A percentile compares a stretch with the other conserved stretches of the same genome.
phyloP scores from a whole-genome alignment of 179 eudicot genomes.

The Patellifolia procumbens region DNA sequence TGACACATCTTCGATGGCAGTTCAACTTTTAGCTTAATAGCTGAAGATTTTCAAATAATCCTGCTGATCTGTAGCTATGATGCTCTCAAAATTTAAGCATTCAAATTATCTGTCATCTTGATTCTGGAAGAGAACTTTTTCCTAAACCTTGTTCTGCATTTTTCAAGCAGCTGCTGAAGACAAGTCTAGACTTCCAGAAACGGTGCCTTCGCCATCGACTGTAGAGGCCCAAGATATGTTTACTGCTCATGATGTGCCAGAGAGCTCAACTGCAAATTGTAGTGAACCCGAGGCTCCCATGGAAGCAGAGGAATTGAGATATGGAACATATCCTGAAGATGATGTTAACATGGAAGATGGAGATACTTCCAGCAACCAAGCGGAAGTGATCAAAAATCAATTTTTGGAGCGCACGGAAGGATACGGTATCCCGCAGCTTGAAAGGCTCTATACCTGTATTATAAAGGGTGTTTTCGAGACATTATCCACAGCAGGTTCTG shows the following conservation, averaged over 20 bases:
- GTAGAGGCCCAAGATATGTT: slow-evolving; percentile 51
- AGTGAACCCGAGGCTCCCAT: slow-evolving; percentile 31
- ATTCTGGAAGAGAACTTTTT: too few species aligned
- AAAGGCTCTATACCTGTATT: slow-evolving; percentile 75
- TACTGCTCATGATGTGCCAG: slow-evolving; percentile 32
- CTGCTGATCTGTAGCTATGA: too few species aligned
- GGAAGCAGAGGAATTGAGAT: slow-evolving; percentile 25
- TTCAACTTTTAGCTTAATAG: not conserved
- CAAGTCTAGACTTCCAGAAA: slow-evolving; percentile 27
- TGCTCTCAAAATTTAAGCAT: too few species aligned
- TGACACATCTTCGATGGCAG: not conserved
- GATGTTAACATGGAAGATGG: slow-evolving; percentile 61
- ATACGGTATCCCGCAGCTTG: slow-evolving; percentile 83
- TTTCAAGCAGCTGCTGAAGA: slow-evolving; percentile 42
- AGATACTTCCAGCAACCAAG: slow-evolving; percentile 42
- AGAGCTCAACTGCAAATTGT: slow-evolving; percentile 33
- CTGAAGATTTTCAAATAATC: too few species aligned
- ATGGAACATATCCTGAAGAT: slow-evolving; percentile 32
- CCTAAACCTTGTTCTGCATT: not conserved
- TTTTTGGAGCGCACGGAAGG: slow-evolving; percentile 57
- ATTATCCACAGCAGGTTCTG: slow-evolving; percentile 40
- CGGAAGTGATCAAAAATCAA: slow-evolving; percentile 55
- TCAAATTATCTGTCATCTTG: not conserved
- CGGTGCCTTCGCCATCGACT: slow-evolving; percentile 34
- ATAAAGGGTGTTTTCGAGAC: slow-evolving; percentile 74